Base-by-base conservation (phyloP, 192 early-diverging fungal genomes). In the Diversispora epigaea region DNA sequence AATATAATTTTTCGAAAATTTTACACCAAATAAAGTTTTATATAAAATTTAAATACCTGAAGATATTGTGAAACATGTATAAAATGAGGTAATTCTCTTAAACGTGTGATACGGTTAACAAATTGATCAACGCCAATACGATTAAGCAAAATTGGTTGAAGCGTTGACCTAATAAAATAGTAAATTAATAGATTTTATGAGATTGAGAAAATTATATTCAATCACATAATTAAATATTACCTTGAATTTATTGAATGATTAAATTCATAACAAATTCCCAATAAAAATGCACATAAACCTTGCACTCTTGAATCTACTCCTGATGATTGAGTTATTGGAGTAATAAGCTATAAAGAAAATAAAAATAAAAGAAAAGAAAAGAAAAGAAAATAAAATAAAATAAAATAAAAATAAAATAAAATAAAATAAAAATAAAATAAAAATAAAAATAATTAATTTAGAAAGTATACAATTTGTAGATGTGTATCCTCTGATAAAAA, bases 401-500 rank as follows among this genome's bases (percentile, higher is more conserved):
- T 40, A n/a, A 32, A 47, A 65, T 77, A 2, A 5, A 57, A 8
- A 50, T 65, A 12, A 54, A 14, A 25, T 11, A 45, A 21, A n/a
- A 50, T 15, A 19, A 41, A 22, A 40, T 19, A 50, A 49, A 17
- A 5, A 12, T 43, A 44, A 47, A 45, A 67, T 22, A 49, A 47
- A 12, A 19, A 19, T 6, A 14, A 58, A 12, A 71, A 55, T 7
- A 62, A 11, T 47, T 8, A 6, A 19, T 39, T 6, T 11, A 57
- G 64, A 47, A 47, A 75, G 40, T n/a, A 61, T 88, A 95, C 93
- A 84, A 96, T 97, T 71, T 95, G 91, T 14, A 97, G 81, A 77
- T 97, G 95, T 17, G 91, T 86, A 10, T 91, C 91, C 81, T 99
- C 96, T 6, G 92, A 90, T 52, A 99, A 82, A 76, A 96, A 92